Base-by-base conservation (phyloP, 441 rosid genomes). In the Jatropha multifida region DNA sequence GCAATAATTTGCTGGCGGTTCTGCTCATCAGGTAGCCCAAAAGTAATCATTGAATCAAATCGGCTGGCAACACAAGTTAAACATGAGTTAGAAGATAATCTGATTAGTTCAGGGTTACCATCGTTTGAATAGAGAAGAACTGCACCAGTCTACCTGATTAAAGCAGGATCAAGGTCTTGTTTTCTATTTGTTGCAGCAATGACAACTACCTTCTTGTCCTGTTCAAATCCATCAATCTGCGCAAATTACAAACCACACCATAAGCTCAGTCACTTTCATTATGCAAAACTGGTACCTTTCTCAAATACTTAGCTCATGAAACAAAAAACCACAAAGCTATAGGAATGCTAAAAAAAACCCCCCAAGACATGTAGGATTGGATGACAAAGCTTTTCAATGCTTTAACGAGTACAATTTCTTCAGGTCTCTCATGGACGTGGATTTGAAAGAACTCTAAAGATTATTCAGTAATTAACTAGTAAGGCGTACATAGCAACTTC, bases 151-250 rank as follows among this genome's bases (percentile, higher is more conserved):
- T 77, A 90, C 99, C 98, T 94, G 73, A 94, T 86, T 70, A 94
- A 81, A 64, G 99, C 97, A 37, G 97, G 93, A 83, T 92, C 97
- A 73, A 94, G 97, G 82, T 94, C 99, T 82, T 90, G 95, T 85
- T 93, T 96, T 80, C 98, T 86, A 80, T 94, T 93, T 71, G 99
- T 95, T 72, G 98, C 98, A 58, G 97, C 98, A 72, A 95, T 86
- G 48, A 95, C 92, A 10, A 92, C 91, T 61, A 92, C 97, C 78
- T 92, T 92, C 81, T 92, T 92, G 62, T 90, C 95, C 76, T 90
- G 95, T 77, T 96, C 97, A 89, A 96, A 93, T 74, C 99, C 97
- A 83, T 96, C 99, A 66, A 90, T 93, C 98, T 96, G 86, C 80
- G 64, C 5, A 62, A 20, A 52, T 76, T 49, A 71, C 65, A 77